Evolutionary conservation across 176 grass and related monocot genomes (phyloP).

Genomic region (Bonia amplexicaulis): DNA sequence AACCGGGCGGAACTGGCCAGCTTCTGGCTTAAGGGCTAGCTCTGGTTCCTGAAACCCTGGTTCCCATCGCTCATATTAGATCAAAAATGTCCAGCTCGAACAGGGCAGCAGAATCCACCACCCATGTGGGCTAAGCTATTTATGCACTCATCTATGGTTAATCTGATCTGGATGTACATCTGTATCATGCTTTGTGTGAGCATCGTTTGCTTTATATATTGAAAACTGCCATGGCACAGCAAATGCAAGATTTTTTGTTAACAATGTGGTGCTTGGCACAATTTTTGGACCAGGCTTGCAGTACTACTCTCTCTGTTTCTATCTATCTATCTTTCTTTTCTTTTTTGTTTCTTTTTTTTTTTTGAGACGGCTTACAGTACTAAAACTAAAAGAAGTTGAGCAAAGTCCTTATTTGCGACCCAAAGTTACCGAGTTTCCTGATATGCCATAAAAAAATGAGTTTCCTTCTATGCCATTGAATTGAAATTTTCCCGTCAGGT

Average conservation of each 20-base stretch:
- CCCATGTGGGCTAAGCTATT: neutral
- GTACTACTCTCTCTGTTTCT: neutral
- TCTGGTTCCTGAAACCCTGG: neutral
- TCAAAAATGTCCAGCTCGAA: neutral
- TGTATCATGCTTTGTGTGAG: neutral
- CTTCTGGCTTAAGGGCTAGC: neutral
- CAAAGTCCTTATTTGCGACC: no score
- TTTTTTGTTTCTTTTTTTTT: neutral
- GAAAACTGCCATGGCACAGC: neutral
- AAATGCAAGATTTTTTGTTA: neutral
- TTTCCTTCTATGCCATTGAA: no score
- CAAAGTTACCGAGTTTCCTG: no score
- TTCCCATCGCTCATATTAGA: neutral
- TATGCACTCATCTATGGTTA: neutral
- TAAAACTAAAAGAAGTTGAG: neutral
- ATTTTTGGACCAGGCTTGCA: neutral
- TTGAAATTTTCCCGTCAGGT: no score
- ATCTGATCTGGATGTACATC: neutral
- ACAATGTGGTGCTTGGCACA: neutral
- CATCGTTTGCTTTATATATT: neutral
- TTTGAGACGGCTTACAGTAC: neutral
- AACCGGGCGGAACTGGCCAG: neutral
- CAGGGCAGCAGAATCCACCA: neutral
- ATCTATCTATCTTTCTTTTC: neutral
- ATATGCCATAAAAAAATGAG: no score